These are phyloP conservation scores for Arthrobotrys megalospora DNA, from an alignment of 2,329 filamentous ascomycete genomes.

Conservation along the genomic window DNA sequence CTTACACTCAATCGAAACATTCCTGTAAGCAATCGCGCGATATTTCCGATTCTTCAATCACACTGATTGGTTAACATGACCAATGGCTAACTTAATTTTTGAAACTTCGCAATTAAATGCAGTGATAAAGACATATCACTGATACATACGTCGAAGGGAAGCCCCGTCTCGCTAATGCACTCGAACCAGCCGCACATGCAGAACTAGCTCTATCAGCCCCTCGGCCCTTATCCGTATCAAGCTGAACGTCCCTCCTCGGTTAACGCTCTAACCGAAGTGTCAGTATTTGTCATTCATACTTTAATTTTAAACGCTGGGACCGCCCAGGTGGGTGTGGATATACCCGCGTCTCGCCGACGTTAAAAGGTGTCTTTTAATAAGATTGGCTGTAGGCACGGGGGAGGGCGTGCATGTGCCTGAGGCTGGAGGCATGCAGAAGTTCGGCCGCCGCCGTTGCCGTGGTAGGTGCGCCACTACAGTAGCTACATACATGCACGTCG, in stretches of 20 bases:
- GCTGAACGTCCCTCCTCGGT: neutral
- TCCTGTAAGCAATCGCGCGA: too few relatives aligned
- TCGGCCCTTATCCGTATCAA: neutral
- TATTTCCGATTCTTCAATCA: too few relatives aligned
- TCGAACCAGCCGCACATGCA: neutral
- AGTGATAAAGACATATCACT: too few relatives aligned
- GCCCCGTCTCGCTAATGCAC: neutral
- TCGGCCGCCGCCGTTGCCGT: neutral
- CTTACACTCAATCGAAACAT: too few relatives aligned
- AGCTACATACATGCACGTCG: neutral
- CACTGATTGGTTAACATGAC: too few relatives aligned
- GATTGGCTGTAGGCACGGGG: too few relatives aligned
- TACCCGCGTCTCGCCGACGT: too few relatives aligned
- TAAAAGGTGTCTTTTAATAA: too few relatives aligned
- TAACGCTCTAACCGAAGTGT: constrained; percentile 17
- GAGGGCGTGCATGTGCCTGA: neutral
- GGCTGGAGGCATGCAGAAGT: constrained; percentile 1
- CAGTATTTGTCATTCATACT: constrained; percentile 14
- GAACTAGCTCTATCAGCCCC: neutral
- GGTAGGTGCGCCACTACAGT: neutral
- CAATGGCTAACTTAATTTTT: too few relatives aligned
- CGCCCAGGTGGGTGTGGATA: neutral
- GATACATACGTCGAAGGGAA: neutral
- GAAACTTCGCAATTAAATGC: too few relatives aligned
- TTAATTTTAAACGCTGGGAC: neutral